Conservation (phyloP, 495 filamentous ascomycete genomes). For the Hypomontagnella submonticulosa region DNA sequence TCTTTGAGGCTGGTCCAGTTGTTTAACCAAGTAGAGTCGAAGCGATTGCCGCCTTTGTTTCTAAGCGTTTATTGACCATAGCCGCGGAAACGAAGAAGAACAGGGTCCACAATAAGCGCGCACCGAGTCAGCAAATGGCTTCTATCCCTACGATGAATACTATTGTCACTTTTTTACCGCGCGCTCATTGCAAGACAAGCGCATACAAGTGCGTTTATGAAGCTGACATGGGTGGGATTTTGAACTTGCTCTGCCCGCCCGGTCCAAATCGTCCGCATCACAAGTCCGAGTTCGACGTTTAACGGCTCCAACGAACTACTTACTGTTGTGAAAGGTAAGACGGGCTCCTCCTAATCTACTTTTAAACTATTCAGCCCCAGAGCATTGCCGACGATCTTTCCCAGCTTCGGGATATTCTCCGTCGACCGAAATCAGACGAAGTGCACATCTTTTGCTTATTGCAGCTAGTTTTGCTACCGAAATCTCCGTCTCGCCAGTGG, state of each 20-base stretch:
- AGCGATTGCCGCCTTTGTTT: slow-evolving; percentile 4
- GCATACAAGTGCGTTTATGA: slow-evolving; percentile 3
- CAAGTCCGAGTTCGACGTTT: slow-evolving; percentile 2
- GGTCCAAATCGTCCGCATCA: slow-evolving; percentile 11
- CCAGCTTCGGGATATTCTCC: slow-evolving; percentile 24
- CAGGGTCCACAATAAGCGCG: slow-evolving; percentile 27
- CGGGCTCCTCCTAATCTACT: neutral
- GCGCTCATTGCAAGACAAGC: slow-evolving; percentile 17
- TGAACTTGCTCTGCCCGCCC: neutral
- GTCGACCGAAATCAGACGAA: slow-evolving; percentile 1
- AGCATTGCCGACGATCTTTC: slow-evolving; percentile 26
- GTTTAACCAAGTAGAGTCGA: no score
- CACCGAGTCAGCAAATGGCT: neutral
- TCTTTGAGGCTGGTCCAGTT: neutral
- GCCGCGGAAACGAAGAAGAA: neutral
- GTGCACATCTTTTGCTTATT: slow-evolving; percentile 24
- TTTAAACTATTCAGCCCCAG: slow-evolving; percentile 2
- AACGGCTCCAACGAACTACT: neutral
- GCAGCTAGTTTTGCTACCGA: slow-evolving; percentile 16
- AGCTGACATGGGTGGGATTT: slow-evolving; percentile 4
- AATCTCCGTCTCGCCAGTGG: slow-evolving; percentile 15
- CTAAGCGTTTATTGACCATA: slow-evolving; percentile 8
- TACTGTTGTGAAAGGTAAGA: slow-evolving; percentile 9
- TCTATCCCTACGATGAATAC: neutral
- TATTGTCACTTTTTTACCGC: slow-evolving; percentile 18